A percentile compares a stretch with the other conserved stretches of the same genome.
phyloP scores from a whole-genome alignment of 495 filamentous ascomycete genomes.

The Corynascus novoguineensis region DNA sequence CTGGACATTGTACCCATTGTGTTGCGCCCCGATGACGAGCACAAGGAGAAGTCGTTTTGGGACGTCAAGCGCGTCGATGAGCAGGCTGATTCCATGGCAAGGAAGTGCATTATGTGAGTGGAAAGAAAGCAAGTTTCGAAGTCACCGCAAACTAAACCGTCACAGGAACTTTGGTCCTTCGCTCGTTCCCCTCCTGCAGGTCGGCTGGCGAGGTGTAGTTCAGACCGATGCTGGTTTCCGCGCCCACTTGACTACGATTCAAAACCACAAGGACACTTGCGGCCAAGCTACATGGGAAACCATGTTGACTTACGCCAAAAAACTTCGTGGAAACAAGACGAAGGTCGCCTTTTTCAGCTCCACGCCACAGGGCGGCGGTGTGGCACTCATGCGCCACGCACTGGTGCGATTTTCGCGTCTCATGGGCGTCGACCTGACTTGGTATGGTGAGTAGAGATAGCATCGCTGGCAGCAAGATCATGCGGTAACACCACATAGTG shows the following conservation, averaged over 20 bases:
- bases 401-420: constrained; percentile 66
- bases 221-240: constrained; percentile 65
- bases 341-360: constrained; percentile 82
- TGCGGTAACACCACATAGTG: constrained; percentile 40
- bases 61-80: constrained; percentile 63
- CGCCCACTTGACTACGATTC: constrained; percentile 53
- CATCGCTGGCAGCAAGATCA: background rate
- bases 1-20: constrained; percentile 72
- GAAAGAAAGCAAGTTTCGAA: background rate
- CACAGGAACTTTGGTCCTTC: constrained; percentile 70
- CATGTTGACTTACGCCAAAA: constrained; percentile 59
- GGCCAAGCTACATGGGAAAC: constrained; percentile 59
- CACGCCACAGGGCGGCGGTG: constrained; percentile 82
- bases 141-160: background rate
- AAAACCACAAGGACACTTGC: constrained; percentile 62
- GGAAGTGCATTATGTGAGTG: constrained; percentile 66
- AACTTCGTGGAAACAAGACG: constrained; percentile 60
- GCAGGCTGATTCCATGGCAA: constrained; percentile 78
- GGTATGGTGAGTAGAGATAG: constrained; percentile 54
- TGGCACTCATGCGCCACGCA: constrained; percentile 84
- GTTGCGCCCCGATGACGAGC: constrained; percentile 40
- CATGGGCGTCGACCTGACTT: constrained; percentile 64
- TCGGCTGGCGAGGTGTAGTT: constrained; percentile 68
- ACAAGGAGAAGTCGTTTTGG: constrained; percentile 45
- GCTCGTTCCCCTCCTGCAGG: constrained; percentile 64